Evolutionary conservation across 768 basidiomycete genomes (phyloP).

Genomic region (Cystoderma amianthinum): DNA sequence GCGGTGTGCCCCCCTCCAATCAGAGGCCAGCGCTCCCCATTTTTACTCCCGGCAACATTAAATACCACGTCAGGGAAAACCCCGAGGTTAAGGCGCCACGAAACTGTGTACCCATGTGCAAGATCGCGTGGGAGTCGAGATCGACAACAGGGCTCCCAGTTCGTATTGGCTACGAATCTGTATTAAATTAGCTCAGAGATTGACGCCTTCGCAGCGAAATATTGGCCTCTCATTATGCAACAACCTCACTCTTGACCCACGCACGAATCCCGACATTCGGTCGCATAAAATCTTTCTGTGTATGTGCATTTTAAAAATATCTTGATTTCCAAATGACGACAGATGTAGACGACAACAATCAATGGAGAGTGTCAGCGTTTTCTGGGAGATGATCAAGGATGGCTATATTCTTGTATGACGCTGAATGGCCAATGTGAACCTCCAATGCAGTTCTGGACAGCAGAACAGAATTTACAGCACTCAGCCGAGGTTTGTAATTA

Average conservation of each 20-base stretch:
- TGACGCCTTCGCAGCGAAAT: slow-evolving; percentile 25
- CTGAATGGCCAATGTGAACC: slow-evolving; percentile 7
- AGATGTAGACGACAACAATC: slow-evolving; percentile 26
- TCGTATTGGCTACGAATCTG: background rate
- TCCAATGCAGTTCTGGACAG: slow-evolving; percentile 31
- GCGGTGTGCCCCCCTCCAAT: slow-evolving; percentile 6
- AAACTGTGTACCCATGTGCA: background rate
- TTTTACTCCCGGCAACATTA: background rate
- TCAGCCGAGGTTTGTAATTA: slow-evolving; percentile 24
- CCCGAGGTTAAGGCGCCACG: background rate
- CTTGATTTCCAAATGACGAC: background rate
- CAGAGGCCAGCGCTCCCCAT: slow-evolving; percentile 5
- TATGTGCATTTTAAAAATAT: slow-evolving; percentile 14
- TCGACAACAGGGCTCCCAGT: background rate
- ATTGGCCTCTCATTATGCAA: slow-evolving; percentile 27
- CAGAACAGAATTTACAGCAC: slow-evolving; percentile 34
- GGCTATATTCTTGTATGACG: slow-evolving; percentile 32
- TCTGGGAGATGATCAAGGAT: slow-evolving; percentile 47
- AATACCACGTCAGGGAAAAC: background rate
- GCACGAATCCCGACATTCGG: slow-evolving; percentile 26
- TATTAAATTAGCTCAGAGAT: background rate
- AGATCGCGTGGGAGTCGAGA: background rate
- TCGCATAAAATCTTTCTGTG: slow-evolving; percentile 39
- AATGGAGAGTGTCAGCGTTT: slow-evolving; percentile 20
- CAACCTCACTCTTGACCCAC: slow-evolving; percentile 23